Evolutionary conservation across 768 basidiomycete genomes (phyloP).

Genomic region (Aureoboletus auriporus): DNA sequence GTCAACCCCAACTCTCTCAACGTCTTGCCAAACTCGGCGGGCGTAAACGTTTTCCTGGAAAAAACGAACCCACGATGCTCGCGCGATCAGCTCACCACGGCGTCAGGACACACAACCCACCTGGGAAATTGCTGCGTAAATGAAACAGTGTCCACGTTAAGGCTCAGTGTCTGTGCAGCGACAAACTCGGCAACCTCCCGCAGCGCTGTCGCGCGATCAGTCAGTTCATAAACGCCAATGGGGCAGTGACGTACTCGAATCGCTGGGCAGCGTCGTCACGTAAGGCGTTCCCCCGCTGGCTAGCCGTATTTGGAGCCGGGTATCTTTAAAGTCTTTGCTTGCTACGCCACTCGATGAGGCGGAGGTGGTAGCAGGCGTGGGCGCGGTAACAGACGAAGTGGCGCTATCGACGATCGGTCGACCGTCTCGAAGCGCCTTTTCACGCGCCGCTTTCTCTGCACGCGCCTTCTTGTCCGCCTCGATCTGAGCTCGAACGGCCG

Average conservation of each 20-base stretch:
- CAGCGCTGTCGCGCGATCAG: slow-evolving; percentile 48
- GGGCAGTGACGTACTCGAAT: slow-evolving; percentile 53
- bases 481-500: slow-evolving; percentile 89
- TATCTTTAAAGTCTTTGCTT: slow-evolving; percentile 80
- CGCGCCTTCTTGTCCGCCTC: slow-evolving; percentile 90
- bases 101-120: slow-evolving; percentile 35
- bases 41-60: slow-evolving; percentile 73
- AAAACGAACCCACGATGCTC: background rate
- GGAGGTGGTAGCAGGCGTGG: no score
- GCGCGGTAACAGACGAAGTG: no score
- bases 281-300: slow-evolving; percentile 74
- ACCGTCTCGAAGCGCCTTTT: slow-evolving; percentile 90
- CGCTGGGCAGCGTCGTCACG: slow-evolving; percentile 76
- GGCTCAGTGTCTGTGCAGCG: slow-evolving; percentile 63
- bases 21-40: slow-evolving; percentile 72
- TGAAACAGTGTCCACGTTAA: slow-evolving; percentile 75
- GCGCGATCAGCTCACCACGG: no score
- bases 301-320: slow-evolving; percentile 86
- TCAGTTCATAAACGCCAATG: background rate
- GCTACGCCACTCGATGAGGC: slow-evolving; percentile 26
- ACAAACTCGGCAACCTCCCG: slow-evolving; percentile 85
- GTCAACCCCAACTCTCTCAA: slow-evolving; percentile 84
- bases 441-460: slow-evolving; percentile 82
- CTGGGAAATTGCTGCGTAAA: slow-evolving; percentile 84
- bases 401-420: slow-evolving; percentile 35